Percentiles rank a stretch among this genome's conserved stretches.
These are phyloP conservation scores for Psilocybe azurescens DNA, from an alignment of 768 basidiomycete species.

Conservation along the genomic window DNA sequence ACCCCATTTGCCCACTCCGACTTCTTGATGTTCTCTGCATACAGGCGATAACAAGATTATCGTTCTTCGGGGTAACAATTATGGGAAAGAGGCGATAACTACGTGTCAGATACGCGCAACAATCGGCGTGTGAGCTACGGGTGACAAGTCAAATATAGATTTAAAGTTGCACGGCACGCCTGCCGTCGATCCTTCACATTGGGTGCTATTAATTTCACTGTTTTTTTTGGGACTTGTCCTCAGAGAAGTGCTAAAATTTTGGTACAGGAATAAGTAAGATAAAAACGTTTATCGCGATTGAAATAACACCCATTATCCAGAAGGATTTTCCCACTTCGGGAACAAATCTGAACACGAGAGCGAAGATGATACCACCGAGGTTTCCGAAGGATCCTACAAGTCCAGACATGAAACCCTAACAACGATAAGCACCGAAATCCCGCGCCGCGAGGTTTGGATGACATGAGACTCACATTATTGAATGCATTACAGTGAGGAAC, in stretches of 20 bases:
- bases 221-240: too few relatives aligned
- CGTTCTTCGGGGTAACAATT: neutral
- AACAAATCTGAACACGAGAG: constrained; percentile 53
- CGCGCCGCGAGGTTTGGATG: neutral
- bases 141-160: too few relatives aligned
- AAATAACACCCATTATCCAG: constrained; percentile 51
- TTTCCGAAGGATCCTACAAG: constrained; percentile 44
- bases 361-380: constrained; percentile 52
- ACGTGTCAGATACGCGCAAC: neutral
- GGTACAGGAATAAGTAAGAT: constrained; percentile 32
- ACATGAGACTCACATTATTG: constrained; percentile 27
- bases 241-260: constrained; percentile 15
- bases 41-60: neutral
- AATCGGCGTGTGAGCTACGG: neutral
- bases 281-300: constrained; percentile 34
- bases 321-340: constrained; percentile 45
- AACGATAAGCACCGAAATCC: constrained; percentile 4
- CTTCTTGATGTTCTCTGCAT: neutral
- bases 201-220: too few relatives aligned
- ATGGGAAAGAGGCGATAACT: neutral
- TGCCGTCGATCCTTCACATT: too few relatives aligned
- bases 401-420: constrained; percentile 40
- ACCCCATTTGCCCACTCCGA: neutral
- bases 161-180: too few relatives aligned
- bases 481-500: constrained; percentile 54